Evolutionary conservation across 495 filamentous ascomycete genomes (phyloP).

Genomic region (Xylaria scruposa): DNA sequence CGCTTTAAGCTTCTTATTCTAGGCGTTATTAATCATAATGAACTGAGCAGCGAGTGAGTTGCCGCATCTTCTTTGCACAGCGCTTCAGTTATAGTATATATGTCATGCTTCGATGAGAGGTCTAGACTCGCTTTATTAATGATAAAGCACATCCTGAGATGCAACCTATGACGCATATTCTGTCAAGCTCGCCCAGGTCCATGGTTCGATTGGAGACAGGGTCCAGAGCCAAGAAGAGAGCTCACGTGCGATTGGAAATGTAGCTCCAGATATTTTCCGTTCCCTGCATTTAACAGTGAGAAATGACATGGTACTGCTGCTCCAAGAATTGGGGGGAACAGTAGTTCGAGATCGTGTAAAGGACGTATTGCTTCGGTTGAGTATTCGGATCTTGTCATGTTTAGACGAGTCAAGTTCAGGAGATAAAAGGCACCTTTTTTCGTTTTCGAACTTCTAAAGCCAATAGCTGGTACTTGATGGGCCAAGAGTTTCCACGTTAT

Average conservation of each 20-base stretch:
- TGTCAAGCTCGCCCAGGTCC: not conserved
- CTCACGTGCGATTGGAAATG: conserved; percentile 7
- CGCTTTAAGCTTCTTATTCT: not conserved
- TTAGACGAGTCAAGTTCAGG: not conserved
- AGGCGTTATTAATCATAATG: not conserved
- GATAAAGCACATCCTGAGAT: not conserved
- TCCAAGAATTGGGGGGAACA: not conserved
- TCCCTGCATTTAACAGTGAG: conserved; percentile 1
- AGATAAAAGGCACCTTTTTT: not conserved
- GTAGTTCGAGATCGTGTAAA: not conserved
- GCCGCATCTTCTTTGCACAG: not conserved
- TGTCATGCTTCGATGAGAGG: not conserved
- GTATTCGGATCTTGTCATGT: not conserved
- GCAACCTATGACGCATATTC: not conserved
- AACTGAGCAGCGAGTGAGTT: not conserved
- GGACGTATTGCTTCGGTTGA: not conserved
- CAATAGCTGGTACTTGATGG: not conserved
- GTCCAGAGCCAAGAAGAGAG: conserved; percentile 5
- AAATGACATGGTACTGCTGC: not conserved
- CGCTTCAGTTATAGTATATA: not conserved
- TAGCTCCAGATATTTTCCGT: conserved; percentile 2
- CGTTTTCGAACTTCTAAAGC: not conserved
- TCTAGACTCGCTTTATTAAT: not conserved
- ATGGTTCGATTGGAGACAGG: not conserved
- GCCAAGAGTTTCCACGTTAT: not conserved